Conservation (phyloP, 1,139 yeast genomes). For the Nadsonia commutata region DNA sequence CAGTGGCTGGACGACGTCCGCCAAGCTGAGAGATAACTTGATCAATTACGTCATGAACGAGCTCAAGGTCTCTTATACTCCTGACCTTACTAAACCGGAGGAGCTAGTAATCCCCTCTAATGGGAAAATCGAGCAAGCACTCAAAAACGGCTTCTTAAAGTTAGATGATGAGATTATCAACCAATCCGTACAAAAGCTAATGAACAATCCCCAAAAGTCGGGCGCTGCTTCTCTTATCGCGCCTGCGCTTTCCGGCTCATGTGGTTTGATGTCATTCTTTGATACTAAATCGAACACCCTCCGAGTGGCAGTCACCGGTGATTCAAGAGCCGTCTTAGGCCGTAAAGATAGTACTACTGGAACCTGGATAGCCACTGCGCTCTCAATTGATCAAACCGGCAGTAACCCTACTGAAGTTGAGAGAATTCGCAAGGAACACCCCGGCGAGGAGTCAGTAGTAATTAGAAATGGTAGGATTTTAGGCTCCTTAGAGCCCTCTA, state of each 20-base stretch:
- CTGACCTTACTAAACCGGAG: slow-evolving; percentile 7
- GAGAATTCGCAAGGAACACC: slow-evolving; percentile 76
- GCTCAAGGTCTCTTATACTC: slow-evolving; percentile 45
- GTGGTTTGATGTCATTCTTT: slow-evolving; percentile 78
- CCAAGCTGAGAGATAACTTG: slow-evolving; percentile 65
- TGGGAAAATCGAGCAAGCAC: slow-evolving; percentile 63
- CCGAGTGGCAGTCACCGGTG: slow-evolving; percentile 93
- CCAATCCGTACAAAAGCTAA: slow-evolving; percentile 52
- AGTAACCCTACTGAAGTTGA: slow-evolving; percentile 79
- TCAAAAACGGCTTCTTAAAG: slow-evolving; percentile 64
- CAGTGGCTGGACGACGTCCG: slow-evolving; percentile 89
- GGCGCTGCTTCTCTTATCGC: slow-evolving; percentile 63
- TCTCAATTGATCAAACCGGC: slow-evolving; percentile 90
- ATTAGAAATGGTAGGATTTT: slow-evolving; percentile 71
- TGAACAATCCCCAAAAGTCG: slow-evolving; percentile 41
- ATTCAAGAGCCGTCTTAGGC: slow-evolving; percentile 84
- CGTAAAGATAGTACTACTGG: slow-evolving; percentile 42
- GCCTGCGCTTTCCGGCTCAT: slow-evolving; percentile 93
- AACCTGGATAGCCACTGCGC: slow-evolving; percentile 76
- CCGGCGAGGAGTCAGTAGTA: slow-evolving; percentile 72
- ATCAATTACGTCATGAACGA: slow-evolving; percentile 67
- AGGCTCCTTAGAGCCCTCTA: slow-evolving; percentile 89
- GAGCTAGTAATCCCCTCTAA: slow-evolving; percentile 35
- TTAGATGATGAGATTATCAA: slow-evolving; percentile 80
- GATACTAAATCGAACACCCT: slow-evolving; percentile 59